Percentiles rank a stretch among this genome's conserved stretches.
These are phyloP conservation scores for Graphilbum fragrans DNA, from an alignment of 2,329 filamentous ascomycete genomes.

Conservation along the genomic window DNA sequence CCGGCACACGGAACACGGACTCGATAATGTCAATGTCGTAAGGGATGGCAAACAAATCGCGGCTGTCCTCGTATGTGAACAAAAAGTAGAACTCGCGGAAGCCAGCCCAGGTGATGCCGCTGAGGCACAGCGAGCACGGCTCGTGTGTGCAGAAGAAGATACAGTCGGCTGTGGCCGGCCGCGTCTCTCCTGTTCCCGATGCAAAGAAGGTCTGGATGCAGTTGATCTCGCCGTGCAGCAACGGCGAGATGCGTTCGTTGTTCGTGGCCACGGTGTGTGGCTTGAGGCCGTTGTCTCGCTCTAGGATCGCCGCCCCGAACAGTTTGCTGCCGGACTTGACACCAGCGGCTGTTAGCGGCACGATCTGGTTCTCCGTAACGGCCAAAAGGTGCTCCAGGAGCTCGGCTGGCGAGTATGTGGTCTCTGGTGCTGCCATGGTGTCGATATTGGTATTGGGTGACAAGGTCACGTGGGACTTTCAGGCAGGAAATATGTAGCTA, in stretches of 20 bases:
- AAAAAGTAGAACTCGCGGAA: conserved; percentile 45
- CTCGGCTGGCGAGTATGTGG: conserved; percentile 12
- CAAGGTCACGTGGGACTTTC: too few relatives aligned
- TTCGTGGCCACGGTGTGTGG: conserved; percentile 39
- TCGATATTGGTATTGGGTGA: neutral
- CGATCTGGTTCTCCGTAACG: conserved; percentile 31
- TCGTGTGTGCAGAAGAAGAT: conserved; percentile 48
- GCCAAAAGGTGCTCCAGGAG: conserved; percentile 28
- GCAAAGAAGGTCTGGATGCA: conserved; percentile 47
- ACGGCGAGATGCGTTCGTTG: conserved; percentile 39
- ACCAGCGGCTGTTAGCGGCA: conserved; percentile 36
- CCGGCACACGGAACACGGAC: conserved; percentile 39
- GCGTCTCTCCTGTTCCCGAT: conserved; percentile 15
- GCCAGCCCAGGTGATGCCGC: conserved; percentile 44
- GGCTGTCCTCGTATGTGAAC: conserved; percentile 46
- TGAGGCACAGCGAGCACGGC: conserved; percentile 45
- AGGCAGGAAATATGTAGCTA: neutral
- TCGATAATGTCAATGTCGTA: conserved; percentile 46
- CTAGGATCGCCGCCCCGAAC: conserved; percentile 43
- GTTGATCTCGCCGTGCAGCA: conserved; percentile 48
- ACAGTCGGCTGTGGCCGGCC: conserved; percentile 29
- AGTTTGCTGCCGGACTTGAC: conserved; percentile 41
- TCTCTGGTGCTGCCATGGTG: neutral
- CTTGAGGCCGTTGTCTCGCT: conserved; percentile 24
- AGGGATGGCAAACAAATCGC: conserved; percentile 42